These are phyloP conservation scores for Sinapis alba DNA, from an alignment of 441 rosid genomes.

Conservation along the genomic window DNA sequence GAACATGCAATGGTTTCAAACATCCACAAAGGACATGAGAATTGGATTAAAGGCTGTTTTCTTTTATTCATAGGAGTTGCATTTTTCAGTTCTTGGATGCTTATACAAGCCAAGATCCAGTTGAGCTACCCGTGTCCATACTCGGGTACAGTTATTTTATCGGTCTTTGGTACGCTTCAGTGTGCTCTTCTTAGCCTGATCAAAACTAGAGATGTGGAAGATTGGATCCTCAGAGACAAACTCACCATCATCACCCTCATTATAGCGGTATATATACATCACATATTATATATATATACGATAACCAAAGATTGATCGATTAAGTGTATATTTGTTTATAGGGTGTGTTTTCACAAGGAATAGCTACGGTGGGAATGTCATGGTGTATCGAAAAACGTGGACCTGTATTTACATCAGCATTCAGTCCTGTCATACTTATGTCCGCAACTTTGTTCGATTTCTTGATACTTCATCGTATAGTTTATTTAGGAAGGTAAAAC, in stretches of 20 bases:
- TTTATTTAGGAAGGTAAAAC: slow-evolving; percentile 40
- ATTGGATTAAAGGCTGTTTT: slow-evolving; percentile 53
- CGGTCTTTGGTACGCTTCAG: slow-evolving; percentile 61
- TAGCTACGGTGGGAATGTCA: slow-evolving; percentile 32
- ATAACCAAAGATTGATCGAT: neutral
- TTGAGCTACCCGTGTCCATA: slow-evolving; percentile 59
- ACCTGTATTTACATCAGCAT: slow-evolving; percentile 40
- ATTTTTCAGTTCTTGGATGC: slow-evolving; percentile 61
- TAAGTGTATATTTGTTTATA: slow-evolving; percentile 8
- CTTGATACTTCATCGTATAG: slow-evolving; percentile 34
- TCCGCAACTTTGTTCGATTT: slow-evolving; percentile 40
- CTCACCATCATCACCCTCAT: slow-evolving; percentile 44
- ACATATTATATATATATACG: neutral
- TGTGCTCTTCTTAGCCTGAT: slow-evolving; percentile 49
- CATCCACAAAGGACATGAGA: slow-evolving; percentile 36
- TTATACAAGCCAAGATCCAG: slow-evolving; percentile 57
- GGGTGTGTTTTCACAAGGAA: slow-evolving; percentile 54
- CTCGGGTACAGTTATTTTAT: slow-evolving; percentile 61
- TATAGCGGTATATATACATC: slow-evolving; percentile 36
- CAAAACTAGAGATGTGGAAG: slow-evolving; percentile 36
- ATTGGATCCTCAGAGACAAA: slow-evolving; percentile 56
- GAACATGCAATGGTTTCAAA: neutral
- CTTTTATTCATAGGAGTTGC: slow-evolving; percentile 38
- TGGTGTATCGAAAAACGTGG: slow-evolving; percentile 41
- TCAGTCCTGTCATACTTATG: slow-evolving; percentile 37